phyloP scores from a whole-genome alignment of 140 eudicot genomes.

The Ambrosia hybrid region DNA sequence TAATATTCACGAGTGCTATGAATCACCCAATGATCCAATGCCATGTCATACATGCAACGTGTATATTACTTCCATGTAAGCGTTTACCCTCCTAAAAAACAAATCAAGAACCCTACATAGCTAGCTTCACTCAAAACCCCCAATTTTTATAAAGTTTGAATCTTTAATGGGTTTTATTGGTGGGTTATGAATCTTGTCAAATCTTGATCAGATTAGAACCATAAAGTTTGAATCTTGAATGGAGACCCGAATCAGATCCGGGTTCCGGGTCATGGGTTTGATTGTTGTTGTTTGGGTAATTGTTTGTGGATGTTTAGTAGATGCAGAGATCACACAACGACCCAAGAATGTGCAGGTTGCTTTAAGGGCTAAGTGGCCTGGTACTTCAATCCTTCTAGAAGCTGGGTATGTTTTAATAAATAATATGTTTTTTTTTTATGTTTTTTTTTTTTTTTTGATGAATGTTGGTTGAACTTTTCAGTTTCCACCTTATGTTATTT shows the following conservation, averaged over 20 bases:
- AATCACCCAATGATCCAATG: too few species aligned
- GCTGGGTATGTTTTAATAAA: conserved; percentile 67
- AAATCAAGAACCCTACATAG: conserved; percentile 25
- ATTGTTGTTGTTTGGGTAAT: conserved; percentile 34
- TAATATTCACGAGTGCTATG: too few species aligned
- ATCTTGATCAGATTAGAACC: conserved; percentile 35
- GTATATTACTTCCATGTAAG: too few species aligned
- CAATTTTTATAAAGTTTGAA: conserved; percentile 26
- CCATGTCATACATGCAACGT: too few species aligned
- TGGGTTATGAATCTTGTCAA: conserved; percentile 29
- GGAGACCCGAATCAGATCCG: conserved; percentile 67
- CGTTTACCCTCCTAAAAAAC: too few species aligned
- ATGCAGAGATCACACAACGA: conserved; percentile 47
- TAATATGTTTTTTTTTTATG: too few species aligned
- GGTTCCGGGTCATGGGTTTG: conserved; percentile 39
- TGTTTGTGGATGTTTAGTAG: conserved; percentile 44
- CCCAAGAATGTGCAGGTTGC: conserved; percentile 98
- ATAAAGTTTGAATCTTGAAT: conserved; percentile 36
- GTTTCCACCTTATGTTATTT: neutral
- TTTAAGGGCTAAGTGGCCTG: conserved; percentile 91
- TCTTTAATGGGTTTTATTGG: conserved; percentile 13
- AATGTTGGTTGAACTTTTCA: neutral
- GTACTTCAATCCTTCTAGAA: conserved; percentile 84
- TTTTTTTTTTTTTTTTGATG: too few species aligned
- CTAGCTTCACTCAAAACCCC: conserved; percentile 31